Evolutionary conservation across 1,139 yeast species (phyloP), one percentile per base, ranked within the genome.

Genomic region (Nakaseomyces uthaithaninus): DNA sequence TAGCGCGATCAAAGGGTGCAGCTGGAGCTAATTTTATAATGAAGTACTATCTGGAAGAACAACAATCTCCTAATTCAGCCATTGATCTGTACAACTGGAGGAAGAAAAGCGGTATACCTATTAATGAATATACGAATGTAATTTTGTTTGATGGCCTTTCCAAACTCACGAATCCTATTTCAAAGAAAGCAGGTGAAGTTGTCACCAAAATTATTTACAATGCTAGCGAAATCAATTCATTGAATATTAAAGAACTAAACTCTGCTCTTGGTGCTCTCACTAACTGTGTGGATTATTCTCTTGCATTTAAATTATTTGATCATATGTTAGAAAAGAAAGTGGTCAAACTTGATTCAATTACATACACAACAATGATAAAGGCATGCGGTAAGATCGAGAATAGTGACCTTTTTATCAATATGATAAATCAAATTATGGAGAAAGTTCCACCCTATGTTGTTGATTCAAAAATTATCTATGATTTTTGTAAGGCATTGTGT

Each of bases 1-100:
- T 79, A 20, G 77, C 83, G 0, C 64, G 69, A 20, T 50, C 49
- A 5, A 64, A 67, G 24, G 84, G 84, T 8, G 54, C 67, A 0
- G 83, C 77, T 22, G 83, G 75, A 0, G 71, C 76, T 75, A 82
- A 82, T 47, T 66, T 71, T 12, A 67, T 82, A 1, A 57, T 75
- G 53, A 68, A 71, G 45, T 70, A 74, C 65, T 63, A 69, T 26
- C 57, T 78, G 10, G 59, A 60, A 6, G 58, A 63, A 6, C 67
- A 65, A 3, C 46, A 63, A 10, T 60, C 55, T 25, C 53, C 66
- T 2, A 69, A 69, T 31, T 62, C 69, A 3, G 82, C 80, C 0
- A 46, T 79, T 33, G 72, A 71, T 37, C 47, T 73, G 22, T 68
- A 70, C 44, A 67, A 69, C 43, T 70, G 72, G 58, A 65, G 84